phyloP scores from a whole-genome alignment of 1,284 basidiomycete genomes.

The Tilletia horrida region DNA sequence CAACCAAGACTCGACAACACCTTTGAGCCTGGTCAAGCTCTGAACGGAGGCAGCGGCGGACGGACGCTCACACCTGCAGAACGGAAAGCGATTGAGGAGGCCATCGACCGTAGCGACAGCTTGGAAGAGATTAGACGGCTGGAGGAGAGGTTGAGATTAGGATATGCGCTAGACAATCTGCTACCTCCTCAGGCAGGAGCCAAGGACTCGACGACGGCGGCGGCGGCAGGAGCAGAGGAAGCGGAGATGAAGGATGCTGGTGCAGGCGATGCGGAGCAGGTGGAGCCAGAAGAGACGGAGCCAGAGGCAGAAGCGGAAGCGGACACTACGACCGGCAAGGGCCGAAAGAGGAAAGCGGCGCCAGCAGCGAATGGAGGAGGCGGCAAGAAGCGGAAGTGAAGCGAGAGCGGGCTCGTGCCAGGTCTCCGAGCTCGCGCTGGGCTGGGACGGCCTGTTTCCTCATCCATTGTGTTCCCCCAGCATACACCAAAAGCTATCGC shows the following conservation, averaged over 20 bases:
- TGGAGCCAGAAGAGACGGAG: not conserved
- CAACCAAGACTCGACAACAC: constrained; percentile 6
- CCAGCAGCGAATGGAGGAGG: not conserved
- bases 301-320: constrained; percentile 10
- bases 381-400: constrained; percentile 15
- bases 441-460: too few species aligned
- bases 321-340: not conserved
- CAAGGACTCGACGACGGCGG: not conserved
- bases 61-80: constrained; percentile 16
- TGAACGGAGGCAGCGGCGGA: not conserved
- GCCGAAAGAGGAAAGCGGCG: constrained; percentile 11
- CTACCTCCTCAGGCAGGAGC: not conserved
- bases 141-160: constrained; percentile 17
- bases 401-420: not conserved
- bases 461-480: too few species aligned
- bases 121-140: constrained; percentile 15
- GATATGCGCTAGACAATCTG: constrained; percentile 8
- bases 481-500: too few species aligned
- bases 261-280: too few species aligned
- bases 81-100: constrained; percentile 4
- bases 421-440: too few species aligned
- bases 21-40: constrained; percentile 13
- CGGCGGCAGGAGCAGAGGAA: not conserved
- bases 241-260: too few species aligned
- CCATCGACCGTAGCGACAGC: constrained; percentile 7